Evolutionary conservation across 352 stramenopile species (phyloP).

Genomic region (Pythium brachiatum): DNA sequence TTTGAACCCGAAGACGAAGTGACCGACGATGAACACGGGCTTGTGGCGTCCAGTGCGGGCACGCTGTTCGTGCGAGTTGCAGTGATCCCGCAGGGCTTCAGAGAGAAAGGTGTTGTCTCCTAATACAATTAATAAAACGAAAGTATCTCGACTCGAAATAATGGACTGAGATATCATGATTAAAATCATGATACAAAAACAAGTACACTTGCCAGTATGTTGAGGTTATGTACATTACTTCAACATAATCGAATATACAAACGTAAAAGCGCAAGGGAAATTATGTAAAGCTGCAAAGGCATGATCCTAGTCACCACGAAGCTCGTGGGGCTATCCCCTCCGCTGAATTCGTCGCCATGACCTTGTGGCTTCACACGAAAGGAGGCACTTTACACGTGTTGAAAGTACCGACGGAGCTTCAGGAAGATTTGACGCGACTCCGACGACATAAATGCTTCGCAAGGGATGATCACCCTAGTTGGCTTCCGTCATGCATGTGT

Average conservation of each 20-base stretch:
- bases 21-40: background rate
- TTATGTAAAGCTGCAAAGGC: background rate
- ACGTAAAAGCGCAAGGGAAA: constrained; percentile 5
- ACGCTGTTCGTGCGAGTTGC: constrained; percentile 1
- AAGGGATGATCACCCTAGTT: constrained; percentile 7
- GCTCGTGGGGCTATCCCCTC: too few relatives aligned
- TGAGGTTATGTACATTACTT: background rate
- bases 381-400: background rate
- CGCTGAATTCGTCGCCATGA: background rate
- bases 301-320: too few relatives aligned
- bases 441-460: constrained; percentile 1
- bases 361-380: background rate
- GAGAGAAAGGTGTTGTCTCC: constrained; percentile 17
- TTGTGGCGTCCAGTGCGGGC: background rate
- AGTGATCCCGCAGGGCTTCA: constrained; percentile 4
- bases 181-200: too few relatives aligned
- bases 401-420: background rate
- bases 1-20: background rate
- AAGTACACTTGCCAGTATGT: too few relatives aligned
- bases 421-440: background rate
- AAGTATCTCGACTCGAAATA: too few relatives aligned
- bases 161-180: too few relatives aligned
- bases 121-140: background rate
- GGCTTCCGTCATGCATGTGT: constrained; percentile 31
- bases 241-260: background rate